These are phyloP conservation scores for Metarhizium brunneum DNA, from an alignment of 2,329 filamentous ascomycete species.

Conservation along the genomic window DNA sequence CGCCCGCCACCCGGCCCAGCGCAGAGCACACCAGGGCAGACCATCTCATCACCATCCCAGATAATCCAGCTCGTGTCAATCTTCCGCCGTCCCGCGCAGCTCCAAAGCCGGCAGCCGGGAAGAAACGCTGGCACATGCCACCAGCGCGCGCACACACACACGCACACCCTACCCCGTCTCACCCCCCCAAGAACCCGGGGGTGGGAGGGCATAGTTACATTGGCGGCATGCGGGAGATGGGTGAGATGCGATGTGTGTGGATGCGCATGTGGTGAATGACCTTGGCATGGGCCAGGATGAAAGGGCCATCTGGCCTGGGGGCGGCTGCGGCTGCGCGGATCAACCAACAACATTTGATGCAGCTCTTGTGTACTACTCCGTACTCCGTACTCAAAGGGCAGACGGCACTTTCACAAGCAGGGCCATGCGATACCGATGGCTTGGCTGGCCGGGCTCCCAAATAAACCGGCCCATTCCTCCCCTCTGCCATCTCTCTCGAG, in stretches of 20 bases:
- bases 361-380: background rate
- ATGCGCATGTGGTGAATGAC: background rate
- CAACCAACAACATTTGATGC: background rate
- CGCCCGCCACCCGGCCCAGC: too few relatives aligned
- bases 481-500: background rate
- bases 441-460: background rate
- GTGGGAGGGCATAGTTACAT: too few relatives aligned
- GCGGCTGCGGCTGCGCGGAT: background rate
- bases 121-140: slow-evolving; percentile 8
- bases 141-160: background rate
- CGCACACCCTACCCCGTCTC: background rate
- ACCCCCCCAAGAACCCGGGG: too few relatives aligned
- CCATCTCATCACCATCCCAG: too few relatives aligned
- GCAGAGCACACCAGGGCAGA: too few relatives aligned
- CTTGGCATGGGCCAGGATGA: background rate
- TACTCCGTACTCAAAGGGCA: background rate
- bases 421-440: background rate
- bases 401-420: background rate
- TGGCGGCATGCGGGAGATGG: background rate
- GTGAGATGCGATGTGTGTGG: background rate
- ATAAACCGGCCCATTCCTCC: background rate
- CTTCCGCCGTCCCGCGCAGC: slow-evolving; percentile 1
- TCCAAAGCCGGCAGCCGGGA: slow-evolving; percentile 4
- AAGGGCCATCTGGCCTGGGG: background rate
- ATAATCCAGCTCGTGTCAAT: too few relatives aligned